A percentile compares a stretch with the other conserved stretches of the same genome.
These are phyloP conservation scores for Carnegiea gigantea DNA, from an alignment of 179 eudicot genomes.

Conservation along the genomic window DNA sequence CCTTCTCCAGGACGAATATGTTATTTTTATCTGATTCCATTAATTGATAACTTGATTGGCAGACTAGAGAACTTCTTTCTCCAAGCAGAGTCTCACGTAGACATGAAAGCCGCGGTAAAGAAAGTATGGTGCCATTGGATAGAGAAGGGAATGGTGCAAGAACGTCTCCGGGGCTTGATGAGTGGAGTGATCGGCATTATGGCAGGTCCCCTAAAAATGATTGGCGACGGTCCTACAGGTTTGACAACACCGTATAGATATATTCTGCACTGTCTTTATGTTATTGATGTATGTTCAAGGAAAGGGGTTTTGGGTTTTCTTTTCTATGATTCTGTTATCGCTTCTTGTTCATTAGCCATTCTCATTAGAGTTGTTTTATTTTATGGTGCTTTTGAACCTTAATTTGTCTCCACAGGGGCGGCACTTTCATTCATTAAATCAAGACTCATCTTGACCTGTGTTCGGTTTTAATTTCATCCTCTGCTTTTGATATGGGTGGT, in stretches of 20 bases:
- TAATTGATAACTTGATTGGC: slow-evolving; percentile 14
- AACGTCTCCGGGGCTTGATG: slow-evolving; percentile 45
- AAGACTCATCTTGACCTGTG: background rate
- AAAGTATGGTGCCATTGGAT: slow-evolving; percentile 31
- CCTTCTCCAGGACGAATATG: slow-evolving; percentile 3
- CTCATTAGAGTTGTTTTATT: background rate
- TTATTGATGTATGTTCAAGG: background rate
- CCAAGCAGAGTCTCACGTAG: slow-evolving; percentile 36
- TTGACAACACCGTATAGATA: background rate
- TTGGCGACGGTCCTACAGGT: slow-evolving; percentile 44
- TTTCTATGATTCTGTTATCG: background rate
- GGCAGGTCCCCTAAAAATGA: slow-evolving; percentile 40
- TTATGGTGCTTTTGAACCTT: background rate
- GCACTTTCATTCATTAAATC: background rate
- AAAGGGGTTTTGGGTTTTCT: background rate
- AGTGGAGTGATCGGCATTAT: slow-evolving; percentile 36
- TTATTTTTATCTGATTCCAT: background rate
- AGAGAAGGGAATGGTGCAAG: slow-evolving; percentile 34
- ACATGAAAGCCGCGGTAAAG: slow-evolving; percentile 35
- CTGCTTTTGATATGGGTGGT: background rate
- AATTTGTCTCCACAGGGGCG: background rate
- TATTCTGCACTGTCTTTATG: background rate
- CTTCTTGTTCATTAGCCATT: background rate
- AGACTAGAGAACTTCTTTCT: slow-evolving; percentile 34
- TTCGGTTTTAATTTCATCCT: background rate